Conservation (phyloP, 2,329 filamentous ascomycete species). For the Bretziella fagacearum region DNA sequence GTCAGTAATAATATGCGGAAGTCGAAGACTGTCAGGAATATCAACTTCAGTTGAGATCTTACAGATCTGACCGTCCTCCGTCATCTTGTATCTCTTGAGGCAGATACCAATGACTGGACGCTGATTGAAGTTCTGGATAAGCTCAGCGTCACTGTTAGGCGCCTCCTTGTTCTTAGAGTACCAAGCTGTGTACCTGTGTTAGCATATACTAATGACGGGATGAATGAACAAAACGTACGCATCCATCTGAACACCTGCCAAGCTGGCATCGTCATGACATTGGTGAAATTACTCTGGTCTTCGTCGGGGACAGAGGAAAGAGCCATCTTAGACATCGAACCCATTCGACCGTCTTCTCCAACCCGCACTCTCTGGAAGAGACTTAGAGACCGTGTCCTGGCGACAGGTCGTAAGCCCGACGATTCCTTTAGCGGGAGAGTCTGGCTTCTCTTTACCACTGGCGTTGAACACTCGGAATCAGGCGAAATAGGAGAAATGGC, state of each 20-base stretch:
- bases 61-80: not conserved
- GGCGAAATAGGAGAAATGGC: no score
- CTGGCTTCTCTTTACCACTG: not conserved
- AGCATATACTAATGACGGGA: not conserved
- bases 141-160: slow-evolving; percentile 53
- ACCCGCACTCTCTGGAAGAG: slow-evolving; percentile 44
- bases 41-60: slow-evolving; percentile 58
- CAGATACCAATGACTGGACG: slow-evolving; percentile 83
- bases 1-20: slow-evolving; percentile 71
- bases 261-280: slow-evolving; percentile 85
- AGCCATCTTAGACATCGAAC: slow-evolving; percentile 20
- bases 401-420: not conserved
- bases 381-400: slow-evolving; percentile 33
- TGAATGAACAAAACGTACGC: slow-evolving; percentile 38
- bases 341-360: slow-evolving; percentile 26
- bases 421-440: slow-evolving; percentile 1
- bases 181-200: slow-evolving; percentile 49
- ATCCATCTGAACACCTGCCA: slow-evolving; percentile 96
- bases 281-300: slow-evolving; percentile 35
- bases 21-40: slow-evolving; percentile 62
- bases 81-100: slow-evolving; percentile 57
- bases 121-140: slow-evolving; percentile 74
- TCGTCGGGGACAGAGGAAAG: slow-evolving; percentile 17
- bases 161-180: slow-evolving; percentile 45
- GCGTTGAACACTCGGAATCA: no score